Percentiles rank a stretch among this genome's conserved stretches.
Evolutionary conservation across 768 basidiomycete genomes (phyloP).

Genomic region (Pleurotus salmoneostramineus): DNA sequence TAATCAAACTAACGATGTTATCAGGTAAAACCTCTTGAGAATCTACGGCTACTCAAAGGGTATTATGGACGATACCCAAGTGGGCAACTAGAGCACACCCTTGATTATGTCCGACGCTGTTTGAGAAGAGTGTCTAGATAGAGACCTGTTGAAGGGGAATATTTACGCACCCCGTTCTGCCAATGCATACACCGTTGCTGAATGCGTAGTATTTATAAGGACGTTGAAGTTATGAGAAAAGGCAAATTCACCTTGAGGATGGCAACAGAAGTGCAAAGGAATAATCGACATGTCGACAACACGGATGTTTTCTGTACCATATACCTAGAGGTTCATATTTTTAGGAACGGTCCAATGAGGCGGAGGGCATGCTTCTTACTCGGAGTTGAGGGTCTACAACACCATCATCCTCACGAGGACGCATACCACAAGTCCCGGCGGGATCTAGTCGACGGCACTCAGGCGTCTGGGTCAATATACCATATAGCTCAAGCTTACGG

Average conservation of each 20-base stretch:
- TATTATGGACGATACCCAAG: too few species aligned
- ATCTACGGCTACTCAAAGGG: too few species aligned
- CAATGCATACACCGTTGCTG: constrained; percentile 41
- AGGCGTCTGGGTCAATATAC: background rate
- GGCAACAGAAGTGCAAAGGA: constrained; percentile 46
- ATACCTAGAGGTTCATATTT: constrained; percentile 32
- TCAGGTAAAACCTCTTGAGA: too few species aligned
- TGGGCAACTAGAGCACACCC: background rate
- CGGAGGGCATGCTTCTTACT: background rate
- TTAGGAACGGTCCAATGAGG: too few species aligned
- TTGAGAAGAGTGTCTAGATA: background rate
- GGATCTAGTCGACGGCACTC: constrained; percentile 20
- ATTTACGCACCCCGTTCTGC: constrained; percentile 38
- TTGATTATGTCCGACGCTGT: constrained; percentile 3
- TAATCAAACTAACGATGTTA: too few species aligned
- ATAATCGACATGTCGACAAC: constrained; percentile 52
- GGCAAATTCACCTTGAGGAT: constrained; percentile 36
- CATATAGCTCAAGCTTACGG: background rate
- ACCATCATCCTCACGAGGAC: constrained; percentile 28
- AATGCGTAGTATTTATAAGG: background rate
- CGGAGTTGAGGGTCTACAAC: constrained; percentile 20
- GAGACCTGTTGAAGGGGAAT: background rate
- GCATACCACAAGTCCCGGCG: constrained; percentile 43
- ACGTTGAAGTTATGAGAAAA: background rate
- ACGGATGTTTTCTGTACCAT: constrained; percentile 54